Base-by-base conservation (phyloP, 2,329 filamentous ascomycete species). In the Cladosporium sp. region DNA sequence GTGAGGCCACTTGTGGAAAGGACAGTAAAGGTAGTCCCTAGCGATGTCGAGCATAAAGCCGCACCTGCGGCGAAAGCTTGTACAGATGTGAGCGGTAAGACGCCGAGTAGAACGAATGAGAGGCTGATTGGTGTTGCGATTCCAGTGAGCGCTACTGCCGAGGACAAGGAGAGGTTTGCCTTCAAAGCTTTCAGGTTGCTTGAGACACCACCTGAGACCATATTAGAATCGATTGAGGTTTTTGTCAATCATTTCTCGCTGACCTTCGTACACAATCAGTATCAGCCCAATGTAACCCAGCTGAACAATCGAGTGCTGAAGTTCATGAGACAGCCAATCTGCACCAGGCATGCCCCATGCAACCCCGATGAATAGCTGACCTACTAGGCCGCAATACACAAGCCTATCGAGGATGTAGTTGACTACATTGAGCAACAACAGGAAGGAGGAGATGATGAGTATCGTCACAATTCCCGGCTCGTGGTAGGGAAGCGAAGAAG, bases 211-310 rank as follows among this genome's bases (percentile, higher is more conserved):
- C 37, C 51, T 54, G n/a, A 5, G 1, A 15, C 6, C 8, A 20
- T 34, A 22, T 54, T 30, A 54, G 38, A 15, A 42, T 7, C 66
- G 3, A 2, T 20, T 8, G 25, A 17, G n/a, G 15, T 37, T 3
- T n/a, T 22, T 17, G 30, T 22, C 30, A 34, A 11, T 11, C 5
- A 9, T 22, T 43, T 14, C 38, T 2, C 28, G 8, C 60, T 58
- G 57, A 80, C 85, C 87, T 76, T 91, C 86, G 68, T 84, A 91
- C 0, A 92, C 87, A 1, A 92, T 73, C 25, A 90, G 73, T 6
- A 92, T 80, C n/a, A 92, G 70, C 0, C 89, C 88, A 0, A 92
- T 72, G 67, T 92, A 92, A 0, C 89, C 89, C 1, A 92, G 70
- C 60, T 88, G 81, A 20, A 87, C 80, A 28, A 89, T 76, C 0